Percentiles rank a stretch among this genome's conserved stretches.
phyloP scores from a whole-genome alignment of 192 early-diverging fungal genomes.

The Umbelopsis sp. region DNA sequence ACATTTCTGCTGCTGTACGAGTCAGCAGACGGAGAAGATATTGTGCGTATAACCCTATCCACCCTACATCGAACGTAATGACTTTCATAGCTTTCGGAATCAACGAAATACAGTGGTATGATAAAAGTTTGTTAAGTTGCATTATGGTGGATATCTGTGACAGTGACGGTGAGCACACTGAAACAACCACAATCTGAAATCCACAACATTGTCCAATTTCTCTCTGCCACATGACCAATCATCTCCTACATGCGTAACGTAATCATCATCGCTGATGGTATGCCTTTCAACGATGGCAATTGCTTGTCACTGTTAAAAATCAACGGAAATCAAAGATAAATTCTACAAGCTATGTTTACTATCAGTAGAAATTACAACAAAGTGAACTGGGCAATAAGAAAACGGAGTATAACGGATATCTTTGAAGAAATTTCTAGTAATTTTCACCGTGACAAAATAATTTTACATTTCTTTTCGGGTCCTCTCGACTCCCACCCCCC shows the following conservation, averaged over 20 bases:
- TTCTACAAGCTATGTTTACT: too few relatives aligned
- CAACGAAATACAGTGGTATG: not conserved
- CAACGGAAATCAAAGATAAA: too few relatives aligned
- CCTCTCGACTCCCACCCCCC: too few relatives aligned
- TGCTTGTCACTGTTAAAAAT: too few relatives aligned
- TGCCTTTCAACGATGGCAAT: too few relatives aligned
- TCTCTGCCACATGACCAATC: slow-evolving; percentile 4
- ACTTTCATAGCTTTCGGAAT: too few relatives aligned
- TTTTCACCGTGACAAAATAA: not conserved
- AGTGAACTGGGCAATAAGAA: not conserved
- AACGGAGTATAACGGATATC: not conserved
- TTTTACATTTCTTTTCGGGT: not conserved
- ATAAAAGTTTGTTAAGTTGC: not conserved
- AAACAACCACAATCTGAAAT: too few relatives aligned
- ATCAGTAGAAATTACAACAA: not conserved
- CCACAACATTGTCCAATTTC: not conserved
- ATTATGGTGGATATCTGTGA: not conserved
- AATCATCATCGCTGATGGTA: not conserved
- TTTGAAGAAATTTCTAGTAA: slow-evolving; percentile 7
- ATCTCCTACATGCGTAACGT: not conserved
- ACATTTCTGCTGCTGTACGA: not conserved
- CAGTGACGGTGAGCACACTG: not conserved
- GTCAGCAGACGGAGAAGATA: not conserved
- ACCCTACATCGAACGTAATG: too few relatives aligned
- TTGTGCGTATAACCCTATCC: not conserved